Base-by-base conservation (phyloP, 805 yeast species). In the Kuraishia ogatae region DNA sequence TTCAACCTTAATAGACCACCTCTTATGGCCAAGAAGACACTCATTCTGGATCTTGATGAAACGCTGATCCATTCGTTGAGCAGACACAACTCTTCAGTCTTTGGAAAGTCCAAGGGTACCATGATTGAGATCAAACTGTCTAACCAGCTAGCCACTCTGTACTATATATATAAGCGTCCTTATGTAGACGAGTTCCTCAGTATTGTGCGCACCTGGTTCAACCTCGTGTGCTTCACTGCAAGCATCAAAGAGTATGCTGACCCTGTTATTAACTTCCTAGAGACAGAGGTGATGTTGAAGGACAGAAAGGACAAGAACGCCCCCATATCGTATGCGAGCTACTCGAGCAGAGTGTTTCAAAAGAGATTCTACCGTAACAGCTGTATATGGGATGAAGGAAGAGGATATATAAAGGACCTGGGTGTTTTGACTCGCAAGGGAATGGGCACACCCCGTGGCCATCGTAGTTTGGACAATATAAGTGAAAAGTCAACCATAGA, bases 171-270 rank as follows among this genome's bases (percentile, higher is more conserved):
- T 65, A 93, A 93, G 66, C 75, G 99, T 54, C 99, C 99, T 0
- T 86, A 78, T 65, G 94, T 97, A 67, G 97, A 90, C 67, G 80
- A 83, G 59, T 94, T 94, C 64, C 74, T 94, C 24, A 75, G 81
- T 57, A 85, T 85, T 58, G 94, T 91, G 8, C 76, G 85, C 53
- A 82, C 82, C 62, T 93, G 97, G 97, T 94, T 81, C 70, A 87
- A 90, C 61, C 73, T 94, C 49, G 92, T 91, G 35, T 83, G 96
- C 10, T 94, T 94, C 74, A 94, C 99, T 0, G 99, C 99, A 1
- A 87, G 96, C 47, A 92, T 94, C 58, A 82, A 84, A 67, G 97
- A 90, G 66, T 94, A 94, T 64, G 98, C 99, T 0, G 99, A 94
- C 64, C 98, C 99, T 0, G 96, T 94, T 53, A 89, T 94, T 53